Conservation (phyloP, 2,329 filamentous ascomycete genomes). For the Trichoderma polysporum region DNA sequence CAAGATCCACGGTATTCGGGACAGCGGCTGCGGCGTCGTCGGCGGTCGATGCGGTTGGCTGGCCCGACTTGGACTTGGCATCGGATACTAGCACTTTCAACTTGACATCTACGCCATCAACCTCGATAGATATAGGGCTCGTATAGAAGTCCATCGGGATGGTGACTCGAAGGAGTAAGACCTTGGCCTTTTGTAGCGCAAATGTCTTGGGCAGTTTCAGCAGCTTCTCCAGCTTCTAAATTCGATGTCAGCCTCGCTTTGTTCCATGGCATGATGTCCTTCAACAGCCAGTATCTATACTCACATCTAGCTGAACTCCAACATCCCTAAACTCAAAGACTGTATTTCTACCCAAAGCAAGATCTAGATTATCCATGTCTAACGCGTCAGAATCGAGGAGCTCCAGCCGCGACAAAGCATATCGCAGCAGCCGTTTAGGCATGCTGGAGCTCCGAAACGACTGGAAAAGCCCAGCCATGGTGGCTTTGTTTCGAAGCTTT, state of each 20-base stretch:
- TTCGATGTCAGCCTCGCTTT: constrained; percentile 14
- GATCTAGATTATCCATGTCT: constrained; percentile 81
- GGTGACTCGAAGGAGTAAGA: constrained; percentile 74
- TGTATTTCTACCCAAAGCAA: constrained; percentile 77
- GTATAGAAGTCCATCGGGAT: constrained; percentile 86
- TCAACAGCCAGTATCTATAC: background rate
- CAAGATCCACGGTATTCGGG: constrained; percentile 70
- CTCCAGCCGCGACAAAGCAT: constrained; percentile 78
- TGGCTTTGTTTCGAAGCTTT: constrained; percentile 23
- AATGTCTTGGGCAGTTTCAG: constrained; percentile 73
- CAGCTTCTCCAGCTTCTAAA: constrained; percentile 73
- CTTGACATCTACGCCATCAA: constrained; percentile 76
- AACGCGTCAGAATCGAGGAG: constrained; percentile 84
- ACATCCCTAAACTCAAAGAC: constrained; percentile 86
- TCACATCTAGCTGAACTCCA: constrained; percentile 73
- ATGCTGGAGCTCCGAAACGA: constrained; percentile 67
- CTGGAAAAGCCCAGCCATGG: constrained; percentile 72
- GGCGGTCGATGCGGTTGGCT: constrained; percentile 29
- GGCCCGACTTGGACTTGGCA: constrained; percentile 44
- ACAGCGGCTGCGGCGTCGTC: constrained; percentile 43
- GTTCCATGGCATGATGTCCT: constrained; percentile 25
- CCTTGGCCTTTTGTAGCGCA: constrained; percentile 69
- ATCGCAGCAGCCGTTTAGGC: constrained; percentile 85
- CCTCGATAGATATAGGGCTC: constrained; percentile 77
- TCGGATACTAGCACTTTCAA: constrained; percentile 50